phyloP scores from a whole-genome alignment of 192 early-diverging fungal genomes.

The Podila epigama region DNA sequence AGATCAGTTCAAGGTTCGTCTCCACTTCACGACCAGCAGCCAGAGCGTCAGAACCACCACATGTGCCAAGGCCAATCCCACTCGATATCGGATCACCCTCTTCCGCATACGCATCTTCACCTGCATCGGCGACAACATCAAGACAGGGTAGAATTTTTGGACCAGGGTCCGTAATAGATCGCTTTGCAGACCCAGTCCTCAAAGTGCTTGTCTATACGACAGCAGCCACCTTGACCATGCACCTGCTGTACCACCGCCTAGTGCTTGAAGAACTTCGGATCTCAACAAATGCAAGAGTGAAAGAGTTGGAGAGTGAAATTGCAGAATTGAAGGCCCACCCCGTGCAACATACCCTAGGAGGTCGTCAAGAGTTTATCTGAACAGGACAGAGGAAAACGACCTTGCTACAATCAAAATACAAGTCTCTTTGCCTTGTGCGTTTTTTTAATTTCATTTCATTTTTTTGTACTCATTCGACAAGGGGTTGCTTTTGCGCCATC shows the following conservation, averaged over 20 bases:
- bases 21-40: background rate
- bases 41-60: conserved; percentile 5
- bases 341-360: conserved; percentile 30
- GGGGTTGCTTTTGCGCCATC: too few relatives aligned
- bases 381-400: too few relatives aligned
- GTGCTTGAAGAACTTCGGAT: conserved; percentile 35
- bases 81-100: conserved; percentile 36
- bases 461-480: too few relatives aligned
- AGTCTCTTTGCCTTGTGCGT: too few relatives aligned
- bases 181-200: conserved; percentile 25
- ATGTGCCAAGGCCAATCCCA: conserved; percentile 30
- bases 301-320: conserved; percentile 36
- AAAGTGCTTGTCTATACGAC: conserved; percentile 28
- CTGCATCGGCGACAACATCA: background rate
- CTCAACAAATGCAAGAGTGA: conserved; percentile 12
- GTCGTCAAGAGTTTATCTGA: conserved; percentile 44
- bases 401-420: too few relatives aligned
- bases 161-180: conserved; percentile 17
- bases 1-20: background rate
- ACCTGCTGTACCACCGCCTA: conserved; percentile 20
- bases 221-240: conserved; percentile 14
- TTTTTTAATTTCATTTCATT: too few relatives aligned
- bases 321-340: conserved; percentile 9
- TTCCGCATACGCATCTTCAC: background rate
- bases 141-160: conserved; percentile 2